A percentile compares a stretch with the other conserved stretches of the same genome.
Conservation (phyloP, 1,139 yeast species). For the Magnusiomyces clavatus region DNA sequence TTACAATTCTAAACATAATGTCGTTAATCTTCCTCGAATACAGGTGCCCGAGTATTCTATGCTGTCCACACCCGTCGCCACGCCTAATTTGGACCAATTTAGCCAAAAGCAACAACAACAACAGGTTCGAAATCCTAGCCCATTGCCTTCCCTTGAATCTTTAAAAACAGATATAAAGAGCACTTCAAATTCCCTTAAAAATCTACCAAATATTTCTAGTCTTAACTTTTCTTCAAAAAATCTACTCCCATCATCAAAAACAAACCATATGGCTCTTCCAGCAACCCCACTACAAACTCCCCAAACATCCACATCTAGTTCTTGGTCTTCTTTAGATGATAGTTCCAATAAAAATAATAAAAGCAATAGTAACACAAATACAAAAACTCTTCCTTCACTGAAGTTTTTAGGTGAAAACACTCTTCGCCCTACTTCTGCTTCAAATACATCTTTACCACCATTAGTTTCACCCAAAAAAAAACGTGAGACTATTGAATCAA, state of each 20-base stretch:
- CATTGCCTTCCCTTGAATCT: too few species aligned
- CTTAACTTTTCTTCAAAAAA: not conserved
- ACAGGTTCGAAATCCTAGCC: too few species aligned
- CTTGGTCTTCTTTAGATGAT: conserved; percentile 7
- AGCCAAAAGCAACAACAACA: too few species aligned
- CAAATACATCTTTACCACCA: conserved; percentile 7
- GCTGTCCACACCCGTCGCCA: conserved; percentile 4
- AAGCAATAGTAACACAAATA: not conserved
- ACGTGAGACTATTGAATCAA: too few species aligned
- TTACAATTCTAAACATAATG: not conserved
- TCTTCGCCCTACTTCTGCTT: conserved; percentile 7
- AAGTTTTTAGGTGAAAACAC: conserved; percentile 3
- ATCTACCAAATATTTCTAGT: not conserved
- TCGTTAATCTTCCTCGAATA: conserved; percentile 1
- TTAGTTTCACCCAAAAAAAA: not conserved
- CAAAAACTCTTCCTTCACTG: conserved; percentile 3
- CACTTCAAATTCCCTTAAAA: not conserved
- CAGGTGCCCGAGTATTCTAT: conserved; percentile 3
- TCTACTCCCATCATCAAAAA: not conserved
- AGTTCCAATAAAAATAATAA: not conserved
- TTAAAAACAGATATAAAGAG: too few species aligned
- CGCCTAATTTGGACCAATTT: not conserved
- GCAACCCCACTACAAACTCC: conserved; percentile 10
- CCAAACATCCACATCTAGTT: conserved; percentile 5
- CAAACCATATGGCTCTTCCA: conserved; percentile 2